Base-by-base conservation (phyloP, 2,329 filamentous ascomycete genomes). In the Hypoxylon sp. region DNA sequence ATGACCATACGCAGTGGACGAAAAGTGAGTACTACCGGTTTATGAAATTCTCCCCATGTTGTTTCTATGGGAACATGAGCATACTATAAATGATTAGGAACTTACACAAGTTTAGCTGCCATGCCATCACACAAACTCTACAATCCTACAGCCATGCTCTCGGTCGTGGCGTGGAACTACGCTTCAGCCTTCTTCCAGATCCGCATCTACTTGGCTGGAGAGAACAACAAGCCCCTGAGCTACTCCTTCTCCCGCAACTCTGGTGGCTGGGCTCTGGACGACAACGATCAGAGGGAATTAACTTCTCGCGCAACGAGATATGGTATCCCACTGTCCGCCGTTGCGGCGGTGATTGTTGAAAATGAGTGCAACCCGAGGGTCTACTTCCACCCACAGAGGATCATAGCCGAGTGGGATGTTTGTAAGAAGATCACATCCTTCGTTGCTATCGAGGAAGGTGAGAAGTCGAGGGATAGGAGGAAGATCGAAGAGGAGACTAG, bases 141-240 rank as follows among this genome's bases (percentile, higher is more conserved):
- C 4, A 55, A 43, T 19, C 49, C 43, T 5, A 57, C 66, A 38
- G 50, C 63, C 3, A 69, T 69, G 66, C 21, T 69, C 28, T 41
- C 63, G 32, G 62, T 63, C 13, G 53, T 63, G 7, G 66, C 62
- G 0, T 66, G 63, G 66, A 66, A 69, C 17, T 66, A 66, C n/a
- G 58, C 53, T 4, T 25, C 59, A n/a, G 50, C 49, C 2, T 66
- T 58, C 55, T 70, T 68, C 49, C 49, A 69, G 34, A 58, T 68
- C 25, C 68, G 63, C 53, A 51, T 70, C 13, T 70, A 66, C 25
- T 38, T 48, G 13, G 53, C 57, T 11, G 53, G 59, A 2, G 68
- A 53, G n/a, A 62, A 60, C 7, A 28, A 61, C 17, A 60, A 52
- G 10, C 32, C 63, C 1, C 17, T 49, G 5, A 51, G 56, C 23